A percentile compares a stretch with the other conserved stretches of the same genome.
These are phyloP conservation scores for Knoxdaviesia capensis DNA, from an alignment of 2,329 filamentous ascomycete species.

Conservation along the genomic window DNA sequence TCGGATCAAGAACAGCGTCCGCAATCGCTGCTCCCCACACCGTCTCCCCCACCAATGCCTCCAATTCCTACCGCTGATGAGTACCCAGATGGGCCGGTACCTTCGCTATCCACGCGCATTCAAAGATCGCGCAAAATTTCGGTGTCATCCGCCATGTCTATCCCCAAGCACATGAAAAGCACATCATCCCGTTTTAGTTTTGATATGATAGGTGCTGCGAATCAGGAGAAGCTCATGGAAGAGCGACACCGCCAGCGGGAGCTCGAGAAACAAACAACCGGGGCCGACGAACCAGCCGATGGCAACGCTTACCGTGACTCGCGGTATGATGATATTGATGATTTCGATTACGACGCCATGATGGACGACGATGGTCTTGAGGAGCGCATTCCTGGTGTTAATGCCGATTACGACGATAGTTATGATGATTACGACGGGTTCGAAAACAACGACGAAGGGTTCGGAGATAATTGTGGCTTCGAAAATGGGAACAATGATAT, in stretches of 20 bases:
- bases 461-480: constrained; percentile 8
- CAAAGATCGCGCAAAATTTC: constrained; percentile 28
- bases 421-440: constrained; percentile 16
- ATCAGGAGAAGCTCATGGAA: constrained; percentile 48
- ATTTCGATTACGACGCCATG: constrained; percentile 42
- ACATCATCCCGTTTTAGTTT: constrained; percentile 68
- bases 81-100: too few relatives aligned
- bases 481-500: too few relatives aligned
- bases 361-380: constrained; percentile 46
- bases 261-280: constrained; percentile 32
- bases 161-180: constrained; percentile 51
- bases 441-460: constrained; percentile 10
- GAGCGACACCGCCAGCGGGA: constrained; percentile 51
- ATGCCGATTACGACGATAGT: constrained; percentile 23
- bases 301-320: constrained; percentile 19
- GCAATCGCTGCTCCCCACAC: not conserved
- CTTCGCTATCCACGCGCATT: too few relatives aligned
- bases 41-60: constrained; percentile 1
- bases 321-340: constrained; percentile 38
- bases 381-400: constrained; percentile 42
- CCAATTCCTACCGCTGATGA: constrained; percentile 13
- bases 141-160: constrained; percentile 24
- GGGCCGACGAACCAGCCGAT: constrained; percentile 13
- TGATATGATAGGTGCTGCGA: constrained; percentile 53
- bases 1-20: not conserved